Conservation (phyloP, 768 basidiomycete genomes). For the Boletus patriciae region DNA sequence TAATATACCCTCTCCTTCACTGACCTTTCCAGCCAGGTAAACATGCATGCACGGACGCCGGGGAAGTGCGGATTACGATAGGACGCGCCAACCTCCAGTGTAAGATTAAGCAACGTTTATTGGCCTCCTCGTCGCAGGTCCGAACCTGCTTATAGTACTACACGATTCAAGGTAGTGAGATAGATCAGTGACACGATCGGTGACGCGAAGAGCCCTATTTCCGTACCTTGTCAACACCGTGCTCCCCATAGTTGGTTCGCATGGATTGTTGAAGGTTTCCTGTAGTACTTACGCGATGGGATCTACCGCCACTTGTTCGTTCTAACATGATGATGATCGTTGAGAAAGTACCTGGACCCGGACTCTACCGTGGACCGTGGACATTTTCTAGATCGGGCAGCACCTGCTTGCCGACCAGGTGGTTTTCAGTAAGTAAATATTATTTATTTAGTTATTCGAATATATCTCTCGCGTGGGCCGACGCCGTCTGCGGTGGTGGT, state of each 20-base stretch:
- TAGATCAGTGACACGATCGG: background rate
- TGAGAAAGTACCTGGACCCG: no score
- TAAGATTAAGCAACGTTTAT: background rate
- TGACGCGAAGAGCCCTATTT: background rate
- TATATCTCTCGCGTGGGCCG: no score
- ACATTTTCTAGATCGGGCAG: no score
- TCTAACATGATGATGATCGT: conserved; percentile 5
- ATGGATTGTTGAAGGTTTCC: conserved; percentile 42
- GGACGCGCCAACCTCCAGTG: conserved; percentile 51
- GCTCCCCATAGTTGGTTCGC: conserved; percentile 50
- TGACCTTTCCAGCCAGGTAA: conserved; percentile 53
- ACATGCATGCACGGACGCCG: conserved; percentile 56
- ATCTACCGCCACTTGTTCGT: conserved; percentile 15
- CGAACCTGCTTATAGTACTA: conserved; percentile 34
- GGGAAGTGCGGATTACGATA: conserved; percentile 77
- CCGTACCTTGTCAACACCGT: conserved; percentile 60
- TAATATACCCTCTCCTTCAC: background rate
- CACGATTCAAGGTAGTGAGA: conserved; percentile 5
- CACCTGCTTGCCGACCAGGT: no score
- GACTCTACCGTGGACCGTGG: no score
- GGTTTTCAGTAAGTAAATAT: no score
- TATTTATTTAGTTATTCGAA: no score
- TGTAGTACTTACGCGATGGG: conserved; percentile 23
- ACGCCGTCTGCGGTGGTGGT: conserved; percentile 4
- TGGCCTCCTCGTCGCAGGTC: background rate